These are phyloP conservation scores for Termitomyces sp. DNA, from an alignment of 768 basidiomycete species.

Conservation along the genomic window DNA sequence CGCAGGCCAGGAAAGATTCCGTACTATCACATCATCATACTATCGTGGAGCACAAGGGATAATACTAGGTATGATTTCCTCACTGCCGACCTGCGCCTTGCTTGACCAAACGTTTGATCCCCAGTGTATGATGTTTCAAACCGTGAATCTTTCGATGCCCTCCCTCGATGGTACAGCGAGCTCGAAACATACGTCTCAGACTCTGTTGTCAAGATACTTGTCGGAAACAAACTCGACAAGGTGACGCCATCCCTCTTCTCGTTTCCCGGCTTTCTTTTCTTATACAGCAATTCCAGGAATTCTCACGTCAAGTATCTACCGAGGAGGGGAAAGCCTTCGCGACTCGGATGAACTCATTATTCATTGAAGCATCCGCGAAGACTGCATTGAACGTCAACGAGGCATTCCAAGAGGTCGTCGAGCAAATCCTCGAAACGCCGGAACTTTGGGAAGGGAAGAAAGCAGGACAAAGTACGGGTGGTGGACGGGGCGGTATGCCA, in stretches of 20 bases:
- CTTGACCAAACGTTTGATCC: background rate
- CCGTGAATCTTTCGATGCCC: slow-evolving; percentile 87
- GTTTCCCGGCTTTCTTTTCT: background rate
- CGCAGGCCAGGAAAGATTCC: slow-evolving; percentile 94
- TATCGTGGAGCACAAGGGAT: slow-evolving; percentile 88
- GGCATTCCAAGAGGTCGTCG: slow-evolving; percentile 68
- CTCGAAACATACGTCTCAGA: slow-evolving; percentile 88
- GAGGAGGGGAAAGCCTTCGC: slow-evolving; percentile 81
- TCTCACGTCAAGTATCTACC: slow-evolving; percentile 80
- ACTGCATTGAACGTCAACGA: slow-evolving; percentile 80
- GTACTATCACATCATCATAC: slow-evolving; percentile 92
- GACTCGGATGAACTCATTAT: slow-evolving; percentile 72
- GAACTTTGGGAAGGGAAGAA: slow-evolving; percentile 59
- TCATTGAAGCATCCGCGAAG: slow-evolving; percentile 93
- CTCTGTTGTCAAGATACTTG: slow-evolving; percentile 89
- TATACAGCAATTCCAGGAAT: slow-evolving; percentile 51
- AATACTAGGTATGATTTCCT: slow-evolving; percentile 51
- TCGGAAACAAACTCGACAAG: slow-evolving; percentile 95
- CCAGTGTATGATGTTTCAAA: slow-evolving; percentile 94
- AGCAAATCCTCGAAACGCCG: slow-evolving; percentile 77
- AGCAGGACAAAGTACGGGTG: slow-evolving; percentile 27
- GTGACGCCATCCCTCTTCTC: slow-evolving; percentile 25
- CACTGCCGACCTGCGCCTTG: background rate
- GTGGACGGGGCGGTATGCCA: slow-evolving; percentile 43
- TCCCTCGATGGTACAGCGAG: slow-evolving; percentile 91